Percentiles rank a stretch among this genome's conserved stretches.
phyloP scores from a whole-genome alignment of 169 alveolate genomes.

The Plasmodium reichenowi region DNA sequence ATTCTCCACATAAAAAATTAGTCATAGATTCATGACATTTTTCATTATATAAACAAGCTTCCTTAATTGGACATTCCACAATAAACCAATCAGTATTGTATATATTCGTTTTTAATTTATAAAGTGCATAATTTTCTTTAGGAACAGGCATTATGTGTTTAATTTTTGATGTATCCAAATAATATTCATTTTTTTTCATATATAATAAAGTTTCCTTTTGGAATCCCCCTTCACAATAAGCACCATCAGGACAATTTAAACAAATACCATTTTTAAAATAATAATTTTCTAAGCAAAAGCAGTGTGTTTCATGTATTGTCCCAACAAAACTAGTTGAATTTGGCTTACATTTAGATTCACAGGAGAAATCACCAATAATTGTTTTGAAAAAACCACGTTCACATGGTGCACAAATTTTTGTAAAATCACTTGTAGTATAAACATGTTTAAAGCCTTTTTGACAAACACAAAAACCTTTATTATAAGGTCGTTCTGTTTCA shows the following conservation, averaged over 20 bases:
- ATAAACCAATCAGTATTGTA: constrained; percentile 80
- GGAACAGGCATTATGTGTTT: constrained; percentile 83
- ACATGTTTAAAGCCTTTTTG: constrained; percentile 70
- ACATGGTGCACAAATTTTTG: constrained; percentile 82
- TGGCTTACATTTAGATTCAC: constrained; percentile 81
- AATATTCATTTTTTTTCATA: constrained; percentile 72
- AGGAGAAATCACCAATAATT: constrained; percentile 79
- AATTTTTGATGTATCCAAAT: constrained; percentile 59
- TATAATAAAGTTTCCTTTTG: constrained; percentile 57
- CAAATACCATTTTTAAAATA: constrained; percentile 80
- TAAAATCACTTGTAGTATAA: constrained; percentile 38
- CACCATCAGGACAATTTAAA: constrained; percentile 83
- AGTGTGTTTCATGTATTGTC: constrained; percentile 79
- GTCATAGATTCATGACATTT: constrained; percentile 82
- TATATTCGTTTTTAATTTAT: constrained; percentile 69
- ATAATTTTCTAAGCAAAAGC: constrained; percentile 81
- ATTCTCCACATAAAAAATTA: constrained; percentile 83
- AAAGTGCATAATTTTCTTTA: constrained; percentile 77
- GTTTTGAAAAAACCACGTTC: constrained; percentile 80
- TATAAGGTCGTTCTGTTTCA: constrained; percentile 86
- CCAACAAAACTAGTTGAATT: constrained; percentile 79
- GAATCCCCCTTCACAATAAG: constrained; percentile 81
- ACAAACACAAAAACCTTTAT: constrained; percentile 62
- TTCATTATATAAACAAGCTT: constrained; percentile 78
- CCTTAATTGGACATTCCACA: constrained; percentile 80